Base-by-base conservation (phyloP, 2,329 filamentous ascomycete species). In the Venturia effusa region DNA sequence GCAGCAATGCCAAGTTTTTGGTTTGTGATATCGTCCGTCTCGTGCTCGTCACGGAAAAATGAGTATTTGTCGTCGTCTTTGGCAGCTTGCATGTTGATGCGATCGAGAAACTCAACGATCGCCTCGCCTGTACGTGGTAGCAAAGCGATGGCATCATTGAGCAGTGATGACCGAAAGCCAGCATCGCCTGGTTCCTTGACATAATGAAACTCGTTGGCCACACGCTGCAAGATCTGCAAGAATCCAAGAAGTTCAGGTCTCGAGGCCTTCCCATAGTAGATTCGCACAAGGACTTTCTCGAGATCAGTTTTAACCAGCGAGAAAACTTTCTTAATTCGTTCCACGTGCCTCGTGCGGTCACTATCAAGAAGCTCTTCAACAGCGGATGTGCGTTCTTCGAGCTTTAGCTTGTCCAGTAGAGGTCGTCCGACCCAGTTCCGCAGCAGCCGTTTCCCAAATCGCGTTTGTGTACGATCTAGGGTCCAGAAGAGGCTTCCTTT, bases 241-340 rank as follows among this genome's bases (percentile, higher is more conserved):
- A 95, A 88, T 0, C 84, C 85, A 1, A 97, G 80, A 4, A 99
- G 84, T 74, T 99, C 94, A 0, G 92, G 88, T 0, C 94, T 86
- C 0, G 90, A 89, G 74, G 92, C 97, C 77, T 96, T 97, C 61
- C 92, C 92, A 75, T 99, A 99, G 78, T 97, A 99, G 65, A 99
- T 96, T 55, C 94, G 85, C 70, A 97, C 92, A 57, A 99, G 80
- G 66, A 90, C 94, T 69, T 94, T 92, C 75, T 99, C 94, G 6
- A 99, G 84, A 71, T 99, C 94, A 6, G 84, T 86, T 71, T 83
- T 90, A 65, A 82, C 88, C 5, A 22, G 30, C 32, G 81, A 79
- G 1, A 99, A 81, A 11, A 97, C 77, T 24, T 79, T 81, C 67
- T 86, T 88, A 1, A 97, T 76, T 67, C 88, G 88, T 69, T 95